Evolutionary conservation across 2,329 filamentous ascomycete genomes (phyloP).

Genomic region (Fusarium globosum): DNA sequence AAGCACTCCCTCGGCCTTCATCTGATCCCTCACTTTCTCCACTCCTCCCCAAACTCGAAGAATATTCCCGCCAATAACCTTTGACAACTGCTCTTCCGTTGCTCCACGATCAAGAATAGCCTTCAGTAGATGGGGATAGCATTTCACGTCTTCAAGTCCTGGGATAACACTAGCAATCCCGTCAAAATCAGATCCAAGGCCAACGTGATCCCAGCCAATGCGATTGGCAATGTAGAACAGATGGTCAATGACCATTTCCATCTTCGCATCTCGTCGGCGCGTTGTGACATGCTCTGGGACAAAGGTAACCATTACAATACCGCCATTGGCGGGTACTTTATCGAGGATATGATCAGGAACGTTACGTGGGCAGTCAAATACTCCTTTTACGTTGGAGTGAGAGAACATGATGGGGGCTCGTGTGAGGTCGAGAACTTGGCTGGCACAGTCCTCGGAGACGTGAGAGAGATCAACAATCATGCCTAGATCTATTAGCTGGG

Average conservation of each 20-base stretch:
- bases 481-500: neutral
- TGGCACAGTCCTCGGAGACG: neutral
- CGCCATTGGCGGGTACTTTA: neutral
- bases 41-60: neutral
- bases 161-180: neutral
- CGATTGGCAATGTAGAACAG: neutral
- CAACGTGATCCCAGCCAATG: neutral
- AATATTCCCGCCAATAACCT: neutral
- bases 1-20: neutral
- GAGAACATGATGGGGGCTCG: conserved; percentile 7
- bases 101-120: conserved; percentile 6
- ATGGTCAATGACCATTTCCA: conserved; percentile 10
- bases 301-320: neutral
- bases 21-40: neutral
- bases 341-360: neutral
- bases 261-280: neutral
- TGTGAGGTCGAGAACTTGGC: neutral
- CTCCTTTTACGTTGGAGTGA: conserved; percentile 1
- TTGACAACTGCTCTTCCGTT: neutral
- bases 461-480: conserved; percentile 17
- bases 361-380: conserved; percentile 1
- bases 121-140: neutral
- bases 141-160: neutral
- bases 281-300: conserved; percentile 1
- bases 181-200: conserved; percentile 3